Conservation (phyloP, 2,329 filamentous ascomycete species). For the Trichoderma pleuroti region DNA sequence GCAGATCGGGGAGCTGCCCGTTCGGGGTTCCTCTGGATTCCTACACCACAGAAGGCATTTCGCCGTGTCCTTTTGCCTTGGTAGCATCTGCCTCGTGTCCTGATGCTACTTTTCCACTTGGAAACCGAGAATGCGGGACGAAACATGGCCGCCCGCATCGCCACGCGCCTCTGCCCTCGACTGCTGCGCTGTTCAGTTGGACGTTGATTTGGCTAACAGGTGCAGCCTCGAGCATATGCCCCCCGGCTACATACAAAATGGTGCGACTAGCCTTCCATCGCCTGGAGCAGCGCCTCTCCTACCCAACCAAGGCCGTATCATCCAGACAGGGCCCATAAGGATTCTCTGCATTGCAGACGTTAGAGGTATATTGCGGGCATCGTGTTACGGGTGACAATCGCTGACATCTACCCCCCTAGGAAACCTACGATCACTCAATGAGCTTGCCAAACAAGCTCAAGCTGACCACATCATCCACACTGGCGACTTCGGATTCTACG, state of each 20-base stretch:
- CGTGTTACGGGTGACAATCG: not conserved
- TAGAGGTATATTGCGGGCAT: slow-evolving; percentile 49
- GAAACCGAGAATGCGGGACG: not conserved
- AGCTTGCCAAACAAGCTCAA: slow-evolving; percentile 88
- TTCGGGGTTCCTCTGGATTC: slow-evolving; percentile 15
- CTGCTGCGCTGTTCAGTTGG: not conserved
- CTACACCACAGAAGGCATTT: not conserved
- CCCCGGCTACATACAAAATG: slow-evolving; percentile 61
- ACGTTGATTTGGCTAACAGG: slow-evolving; percentile 24
- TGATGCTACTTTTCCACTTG: not conserved
- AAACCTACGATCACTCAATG: slow-evolving; percentile 92
- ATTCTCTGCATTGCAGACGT: slow-evolving; percentile 70
- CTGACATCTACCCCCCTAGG: slow-evolving; percentile 52
- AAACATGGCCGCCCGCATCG: not conserved
- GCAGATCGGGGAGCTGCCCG: slow-evolving; percentile 7
- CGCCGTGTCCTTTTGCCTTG: not conserved
- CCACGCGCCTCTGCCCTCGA: not conserved
- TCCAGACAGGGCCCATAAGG: slow-evolving; percentile 63
- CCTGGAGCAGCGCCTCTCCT: slow-evolving; percentile 62
- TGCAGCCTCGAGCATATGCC: slow-evolving; percentile 44
- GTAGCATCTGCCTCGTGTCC: not conserved
- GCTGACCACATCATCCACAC: slow-evolving; percentile 99
- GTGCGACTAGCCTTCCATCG: slow-evolving; percentile 50
- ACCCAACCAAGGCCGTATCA: slow-evolving; percentile 63
- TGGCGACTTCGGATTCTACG: slow-evolving; percentile 98